Evolutionary conservation across 1,139 yeast species (phyloP).

Genomic region (Yamadazyma atmosphaerica): DNA sequence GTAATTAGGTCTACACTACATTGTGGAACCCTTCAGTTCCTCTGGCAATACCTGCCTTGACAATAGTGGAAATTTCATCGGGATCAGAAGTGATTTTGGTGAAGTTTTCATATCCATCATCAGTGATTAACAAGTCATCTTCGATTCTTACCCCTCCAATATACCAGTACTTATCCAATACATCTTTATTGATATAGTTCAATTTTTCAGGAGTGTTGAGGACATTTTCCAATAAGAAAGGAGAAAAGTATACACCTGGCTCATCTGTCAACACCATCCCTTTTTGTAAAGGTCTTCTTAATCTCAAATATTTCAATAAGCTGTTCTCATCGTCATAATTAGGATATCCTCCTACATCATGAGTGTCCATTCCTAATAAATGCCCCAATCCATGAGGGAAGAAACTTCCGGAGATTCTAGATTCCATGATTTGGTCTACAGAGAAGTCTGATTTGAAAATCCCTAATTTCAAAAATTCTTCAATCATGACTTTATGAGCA

Average conservation of each 20-base stretch:
- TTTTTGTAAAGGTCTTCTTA: slow-evolving; percentile 68
- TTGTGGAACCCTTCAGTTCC: slow-evolving; percentile 67
- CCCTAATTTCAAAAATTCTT: slow-evolving; percentile 71
- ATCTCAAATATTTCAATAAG: slow-evolving; percentile 70
- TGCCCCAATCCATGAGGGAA: slow-evolving; percentile 97
- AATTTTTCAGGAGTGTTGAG: slow-evolving; percentile 56
- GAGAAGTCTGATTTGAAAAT: slow-evolving; percentile 65
- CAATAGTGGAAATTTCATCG: slow-evolving; percentile 73
- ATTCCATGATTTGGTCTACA: slow-evolving; percentile 64
- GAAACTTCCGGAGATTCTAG: slow-evolving; percentile 74
- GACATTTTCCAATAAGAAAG: slow-evolving; percentile 69
- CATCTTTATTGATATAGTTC: slow-evolving; percentile 63
- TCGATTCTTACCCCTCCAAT: slow-evolving; percentile 97
- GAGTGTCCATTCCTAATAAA: slow-evolving; percentile 90
- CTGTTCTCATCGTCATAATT: slow-evolving; percentile 83
- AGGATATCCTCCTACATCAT: slow-evolving; percentile 89
- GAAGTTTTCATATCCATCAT: slow-evolving; percentile 73
- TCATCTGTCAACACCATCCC: slow-evolving; percentile 94
- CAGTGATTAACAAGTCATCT: slow-evolving; percentile 83
- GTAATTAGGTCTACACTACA: slow-evolving; percentile 41
- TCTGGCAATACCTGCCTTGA: slow-evolving; percentile 65
- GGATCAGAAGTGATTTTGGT: slow-evolving; percentile 87
- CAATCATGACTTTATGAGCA: slow-evolving; percentile 77
- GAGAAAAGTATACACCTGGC: slow-evolving; percentile 92
- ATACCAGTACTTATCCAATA: slow-evolving; percentile 75